Base-by-base conservation (phyloP, 345 rosid genomes). In the Eucalyptus regnans region DNA sequence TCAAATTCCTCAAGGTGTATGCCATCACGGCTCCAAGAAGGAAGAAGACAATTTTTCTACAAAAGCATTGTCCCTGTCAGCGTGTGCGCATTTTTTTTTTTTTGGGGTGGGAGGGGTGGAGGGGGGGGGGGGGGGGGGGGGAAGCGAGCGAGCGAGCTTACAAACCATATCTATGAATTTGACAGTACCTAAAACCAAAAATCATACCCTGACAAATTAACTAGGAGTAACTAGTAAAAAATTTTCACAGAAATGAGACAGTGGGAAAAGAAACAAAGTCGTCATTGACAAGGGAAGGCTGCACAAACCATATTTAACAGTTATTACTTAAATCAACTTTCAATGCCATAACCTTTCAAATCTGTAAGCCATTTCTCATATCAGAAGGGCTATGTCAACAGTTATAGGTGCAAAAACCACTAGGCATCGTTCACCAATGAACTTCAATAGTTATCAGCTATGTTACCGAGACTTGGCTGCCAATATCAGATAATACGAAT, bases 1-100 rank as follows among this genome's bases (percentile, higher is more conserved):
- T 76, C 83, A 76, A 76, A 76, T 37, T 37, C 83, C 83, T 25
- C 86, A 92, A 50, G 87, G 33, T 91, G 50, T 50, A 48, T 29
- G n/a, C 51, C 17, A 49, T 9, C 43, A 41, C 64, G 56, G 60
- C 87, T 87, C 90, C 87, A 44, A 17, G 64, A 79, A 81, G 60
- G 86, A 86, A 86, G 48, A 50, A 31, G 31, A 87, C 8, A 46
- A 48, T 31, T 41, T 66, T 48, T 56, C 51, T 52, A 16, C 37
- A 49, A 50, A 33, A n/a, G 52, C 27, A 50, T 49, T 86, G 46
- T 37, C 58, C 58, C 58, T 52, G 58, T 52, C 3, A 20, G 58
- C 4, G 0, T 52, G 25, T 18, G 58, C 3, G 58, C 25, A 52
- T 20, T 50, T 14, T 51, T 7, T 52, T 52, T 52, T 7, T 50